A percentile compares a stretch with the other conserved stretches of the same genome.
phyloP scores from a whole-genome alignment of 2,329 filamentous ascomycete genomes.

The Tolypocladium nubicola region DNA sequence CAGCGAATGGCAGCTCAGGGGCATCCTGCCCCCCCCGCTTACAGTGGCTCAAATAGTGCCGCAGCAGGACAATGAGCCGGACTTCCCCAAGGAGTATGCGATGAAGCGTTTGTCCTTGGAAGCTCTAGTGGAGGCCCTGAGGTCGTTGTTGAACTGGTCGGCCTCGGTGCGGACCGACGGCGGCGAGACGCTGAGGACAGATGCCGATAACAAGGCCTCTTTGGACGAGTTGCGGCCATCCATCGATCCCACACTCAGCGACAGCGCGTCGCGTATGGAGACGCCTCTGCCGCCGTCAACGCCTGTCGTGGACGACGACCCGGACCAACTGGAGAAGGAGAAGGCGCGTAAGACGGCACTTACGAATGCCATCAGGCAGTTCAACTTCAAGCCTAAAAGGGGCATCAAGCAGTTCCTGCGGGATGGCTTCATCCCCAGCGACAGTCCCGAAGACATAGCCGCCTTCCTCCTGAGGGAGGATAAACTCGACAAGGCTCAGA shows the following conservation, averaged over 20 bases:
- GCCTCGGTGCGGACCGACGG: constrained; percentile 50
- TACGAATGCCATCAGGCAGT: constrained; percentile 77
- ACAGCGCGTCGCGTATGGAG: constrained; percentile 52
- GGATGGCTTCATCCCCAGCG: constrained; percentile 77
- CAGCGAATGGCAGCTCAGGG: constrained; percentile 76
- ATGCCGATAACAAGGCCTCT: constrained; percentile 26
- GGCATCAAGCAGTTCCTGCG: constrained; percentile 77
- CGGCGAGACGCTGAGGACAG: constrained; percentile 13
- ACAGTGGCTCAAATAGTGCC: constrained; percentile 66
- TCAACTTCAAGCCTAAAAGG: constrained; percentile 96
- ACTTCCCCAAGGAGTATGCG: constrained; percentile 79
- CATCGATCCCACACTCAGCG: constrained; percentile 57
- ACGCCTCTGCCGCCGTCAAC: constrained; percentile 52
- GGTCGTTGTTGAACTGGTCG: constrained; percentile 90
- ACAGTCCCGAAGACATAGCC: constrained; percentile 73
- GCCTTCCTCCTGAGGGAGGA: constrained; percentile 73
- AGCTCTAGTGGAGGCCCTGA: constrained; percentile 75
- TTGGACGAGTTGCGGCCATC: constrained; percentile 43
- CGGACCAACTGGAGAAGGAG: constrained; percentile 84
- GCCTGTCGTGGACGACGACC: constrained; percentile 73
- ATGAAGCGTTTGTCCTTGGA: constrained; percentile 86
- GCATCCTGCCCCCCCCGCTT: constrained; percentile 77
- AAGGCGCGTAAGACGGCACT: constrained; percentile 91
- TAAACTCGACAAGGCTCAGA: constrained; percentile 77
- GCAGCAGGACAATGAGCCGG: constrained; percentile 49